A percentile compares a stretch with the other conserved stretches of the same genome.
These are phyloP conservation scores for Naganishia cerealis DNA, from an alignment of 1,284 basidiomycete species.

Conservation along the genomic window DNA sequence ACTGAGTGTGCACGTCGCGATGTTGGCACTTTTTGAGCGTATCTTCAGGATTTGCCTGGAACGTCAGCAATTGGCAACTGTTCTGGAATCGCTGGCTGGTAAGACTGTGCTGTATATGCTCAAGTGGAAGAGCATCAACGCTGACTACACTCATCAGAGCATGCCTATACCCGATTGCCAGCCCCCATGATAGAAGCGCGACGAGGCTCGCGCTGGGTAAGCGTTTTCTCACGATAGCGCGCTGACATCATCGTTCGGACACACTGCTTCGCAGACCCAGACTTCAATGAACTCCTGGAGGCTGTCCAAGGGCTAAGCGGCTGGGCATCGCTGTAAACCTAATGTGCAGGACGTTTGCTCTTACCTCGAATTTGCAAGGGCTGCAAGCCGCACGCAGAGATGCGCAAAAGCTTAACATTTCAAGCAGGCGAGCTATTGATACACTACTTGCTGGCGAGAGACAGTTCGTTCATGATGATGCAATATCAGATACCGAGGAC, in stretches of 20 bases:
- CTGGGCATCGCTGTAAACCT: neutral
- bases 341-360: neutral
- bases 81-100: neutral
- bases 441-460: neutral
- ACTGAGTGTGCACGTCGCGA: neutral
- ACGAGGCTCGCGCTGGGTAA: neutral
- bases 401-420: neutral
- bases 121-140: neutral
- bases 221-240: conserved; percentile 1
- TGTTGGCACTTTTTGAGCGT: neutral
- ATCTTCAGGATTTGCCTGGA: neutral
- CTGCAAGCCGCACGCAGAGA: neutral
- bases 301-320: neutral
- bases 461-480: conserved; percentile 7
- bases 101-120: neutral
- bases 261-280: neutral
- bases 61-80: neutral
- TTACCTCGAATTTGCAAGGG: neutral
- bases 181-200: conserved; percentile 6
- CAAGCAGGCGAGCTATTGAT: neutral
- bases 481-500: conserved; percentile 11
- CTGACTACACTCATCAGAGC: conserved; percentile 3
- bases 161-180: conserved; percentile 17
- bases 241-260: neutral
- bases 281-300: neutral